phyloP scores from a whole-genome alignment of 2,329 filamentous ascomycete species.

The Capronia coronata region DNA sequence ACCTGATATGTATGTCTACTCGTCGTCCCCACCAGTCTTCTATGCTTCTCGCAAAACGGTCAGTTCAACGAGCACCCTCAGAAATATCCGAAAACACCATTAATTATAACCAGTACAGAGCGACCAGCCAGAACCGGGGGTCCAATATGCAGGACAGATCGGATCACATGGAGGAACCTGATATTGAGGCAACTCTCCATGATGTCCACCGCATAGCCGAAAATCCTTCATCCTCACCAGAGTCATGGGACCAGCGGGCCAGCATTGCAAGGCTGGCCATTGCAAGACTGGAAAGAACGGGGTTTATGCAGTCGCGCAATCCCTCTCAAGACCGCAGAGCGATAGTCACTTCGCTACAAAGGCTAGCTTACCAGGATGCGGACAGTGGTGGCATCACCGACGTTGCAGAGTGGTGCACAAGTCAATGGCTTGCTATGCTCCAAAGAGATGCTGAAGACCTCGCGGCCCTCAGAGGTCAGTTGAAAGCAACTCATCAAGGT shows the following conservation, averaged over 20 bases:
- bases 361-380: conserved; percentile 45
- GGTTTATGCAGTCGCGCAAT: conserved; percentile 12
- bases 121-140: conserved; percentile 8
- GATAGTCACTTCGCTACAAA: conserved; percentile 36
- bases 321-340: conserved; percentile 11
- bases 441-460: conserved; percentile 42
- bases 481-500: neutral
- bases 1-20: neutral
- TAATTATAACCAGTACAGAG: conserved; percentile 3
- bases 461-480: conserved; percentile 40
- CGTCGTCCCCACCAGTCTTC: neutral
- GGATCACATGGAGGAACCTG: conserved; percentile 3
- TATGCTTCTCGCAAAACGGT: neutral
- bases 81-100: neutral
- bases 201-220: conserved; percentile 18
- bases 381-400: conserved; percentile 43
- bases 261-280: conserved; percentile 15
- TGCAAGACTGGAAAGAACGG: conserved; percentile 11
- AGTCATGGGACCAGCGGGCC: conserved; percentile 14
- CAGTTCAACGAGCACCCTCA: neutral
- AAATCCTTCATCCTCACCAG: neutral
- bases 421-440: conserved; percentile 43
- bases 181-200: conserved; percentile 11
- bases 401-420: conserved; percentile 46
- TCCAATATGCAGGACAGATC: conserved; percentile 1